phyloP scores from a whole-genome alignment of 768 basidiomycete genomes.

The Trametes cubensis region DNA sequence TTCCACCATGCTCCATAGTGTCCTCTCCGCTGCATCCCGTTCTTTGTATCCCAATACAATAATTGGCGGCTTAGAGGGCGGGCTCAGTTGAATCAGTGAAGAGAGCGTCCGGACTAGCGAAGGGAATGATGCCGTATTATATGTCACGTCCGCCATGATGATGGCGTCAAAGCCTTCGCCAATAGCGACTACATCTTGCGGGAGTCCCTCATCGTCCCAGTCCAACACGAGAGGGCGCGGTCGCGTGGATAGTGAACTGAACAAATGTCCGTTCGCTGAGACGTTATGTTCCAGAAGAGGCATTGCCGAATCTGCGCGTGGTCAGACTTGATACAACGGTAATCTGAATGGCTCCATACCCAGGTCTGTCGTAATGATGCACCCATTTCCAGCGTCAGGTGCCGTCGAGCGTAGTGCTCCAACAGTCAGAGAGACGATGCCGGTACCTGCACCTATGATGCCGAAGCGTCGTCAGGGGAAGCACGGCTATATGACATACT shows the following conservation, averaged over 20 bases:
- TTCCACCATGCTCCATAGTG: constrained; percentile 65
- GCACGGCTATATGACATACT: neutral
- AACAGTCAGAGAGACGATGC: constrained; percentile 73
- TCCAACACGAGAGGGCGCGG: constrained; percentile 55
- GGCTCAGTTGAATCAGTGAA: constrained; percentile 41
- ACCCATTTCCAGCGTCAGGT: constrained; percentile 19
- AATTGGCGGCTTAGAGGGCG: constrained; percentile 38
- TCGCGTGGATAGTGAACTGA: constrained; percentile 27
- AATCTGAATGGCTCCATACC: constrained; percentile 48
- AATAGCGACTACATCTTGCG: constrained; percentile 45
- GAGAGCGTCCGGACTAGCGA: constrained; percentile 71
- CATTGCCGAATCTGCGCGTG: constrained; percentile 72
- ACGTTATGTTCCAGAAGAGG: constrained; percentile 79
- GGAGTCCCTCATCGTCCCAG: constrained; percentile 70
- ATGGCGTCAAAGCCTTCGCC: constrained; percentile 59
- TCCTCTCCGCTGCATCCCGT: constrained; percentile 74
- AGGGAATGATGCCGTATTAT: constrained; percentile 86
- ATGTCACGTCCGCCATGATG: constrained; percentile 92
- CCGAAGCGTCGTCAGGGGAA: neutral
- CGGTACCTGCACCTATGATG: constrained; percentile 76
- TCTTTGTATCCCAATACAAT: constrained; percentile 87
- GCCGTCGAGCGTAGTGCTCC: constrained; percentile 53
- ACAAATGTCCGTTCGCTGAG: constrained; percentile 43
- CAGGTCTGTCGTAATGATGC: constrained; percentile 69
- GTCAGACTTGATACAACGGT: neutral